Conservation (phyloP, 176 grass and related monocot species). For the Olyra latifolia region DNA sequence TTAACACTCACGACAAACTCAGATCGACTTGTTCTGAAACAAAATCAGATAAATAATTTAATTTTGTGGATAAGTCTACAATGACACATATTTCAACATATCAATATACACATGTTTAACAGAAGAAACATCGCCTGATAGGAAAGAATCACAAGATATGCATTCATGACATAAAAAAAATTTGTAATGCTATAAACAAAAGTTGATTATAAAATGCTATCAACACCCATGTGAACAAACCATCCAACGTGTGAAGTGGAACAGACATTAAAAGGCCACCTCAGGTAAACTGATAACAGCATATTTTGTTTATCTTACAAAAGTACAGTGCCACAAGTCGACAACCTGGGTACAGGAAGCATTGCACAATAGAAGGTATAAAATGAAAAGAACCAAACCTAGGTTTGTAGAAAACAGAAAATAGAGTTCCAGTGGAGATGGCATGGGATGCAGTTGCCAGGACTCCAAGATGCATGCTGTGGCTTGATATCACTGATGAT, state of each 20-base stretch:
- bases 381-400: constrained; percentile 48
- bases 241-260: neutral
- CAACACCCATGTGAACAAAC: neutral
- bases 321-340: neutral
- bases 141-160: neutral
- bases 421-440: constrained; percentile 66
- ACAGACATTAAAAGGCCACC: neutral
- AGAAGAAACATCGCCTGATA: neutral
- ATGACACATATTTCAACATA: neutral
- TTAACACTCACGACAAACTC: constrained; percentile 73
- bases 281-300: neutral
- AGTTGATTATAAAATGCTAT: neutral
- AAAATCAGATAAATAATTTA: constrained; percentile 22
- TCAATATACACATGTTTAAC: constrained; percentile 7
- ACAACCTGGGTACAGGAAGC: constrained; percentile 12
- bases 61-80: constrained; percentile 9
- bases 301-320: neutral
- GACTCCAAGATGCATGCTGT: constrained; percentile 96
- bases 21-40: constrained; percentile 68
- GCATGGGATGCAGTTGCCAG: constrained; percentile 92
- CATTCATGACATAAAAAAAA: neutral
- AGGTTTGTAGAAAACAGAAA: constrained; percentile 92
- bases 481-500: constrained; percentile 89
- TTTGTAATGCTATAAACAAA: neutral
- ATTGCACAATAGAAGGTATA: neutral